These are phyloP conservation scores for Pleurotus ostreatus DNA, from an alignment of 768 basidiomycete species.

Conservation along the genomic window DNA sequence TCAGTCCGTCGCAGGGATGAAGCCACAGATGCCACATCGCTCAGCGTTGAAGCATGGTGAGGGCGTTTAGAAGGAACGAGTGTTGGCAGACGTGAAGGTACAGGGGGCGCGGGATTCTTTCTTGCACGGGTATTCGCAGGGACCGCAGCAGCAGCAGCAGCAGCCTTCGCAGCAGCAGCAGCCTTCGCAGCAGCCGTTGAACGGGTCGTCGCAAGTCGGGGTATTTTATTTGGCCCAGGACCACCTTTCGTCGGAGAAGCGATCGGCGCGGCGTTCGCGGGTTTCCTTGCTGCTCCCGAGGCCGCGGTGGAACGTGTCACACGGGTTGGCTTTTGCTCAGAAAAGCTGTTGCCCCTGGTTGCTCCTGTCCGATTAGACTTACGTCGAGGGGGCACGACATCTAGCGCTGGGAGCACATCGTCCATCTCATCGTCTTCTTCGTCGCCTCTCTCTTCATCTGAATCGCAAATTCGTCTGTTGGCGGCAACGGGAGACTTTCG, in stretches of 20 bases:
- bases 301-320: slow-evolving; percentile 69
- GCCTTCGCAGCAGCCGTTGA: slow-evolving; percentile 46
- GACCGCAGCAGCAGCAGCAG: slow-evolving; percentile 34
- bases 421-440: slow-evolving; percentile 64
- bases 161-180: slow-evolving; percentile 34
- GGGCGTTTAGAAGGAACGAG: slow-evolving; percentile 55
- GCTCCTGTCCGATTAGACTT: slow-evolving; percentile 35
- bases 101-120: slow-evolving; percentile 42
- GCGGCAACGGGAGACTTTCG: slow-evolving; percentile 79
- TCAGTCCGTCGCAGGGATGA: slow-evolving; percentile 34
- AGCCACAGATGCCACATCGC: slow-evolving; percentile 40
- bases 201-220: slow-evolving; percentile 53
- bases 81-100: slow-evolving; percentile 76
- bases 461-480: slow-evolving; percentile 56
- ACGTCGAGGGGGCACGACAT: slow-evolving; percentile 39
- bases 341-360: slow-evolving; percentile 50
- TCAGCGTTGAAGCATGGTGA: slow-evolving; percentile 42
- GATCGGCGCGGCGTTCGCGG: slow-evolving; percentile 33
- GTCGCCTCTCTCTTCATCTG: slow-evolving; percentile 36
- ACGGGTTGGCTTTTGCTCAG: slow-evolving; percentile 70
- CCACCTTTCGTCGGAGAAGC: slow-evolving; percentile 41
- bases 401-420: slow-evolving; percentile 64
- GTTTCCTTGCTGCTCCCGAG: slow-evolving; percentile 50
- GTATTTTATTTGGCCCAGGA: slow-evolving; percentile 64
- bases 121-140: slow-evolving; percentile 28